phyloP scores from a whole-genome alignment of 2,329 filamentous ascomycete genomes.

The Onygenales sp. region DNA sequence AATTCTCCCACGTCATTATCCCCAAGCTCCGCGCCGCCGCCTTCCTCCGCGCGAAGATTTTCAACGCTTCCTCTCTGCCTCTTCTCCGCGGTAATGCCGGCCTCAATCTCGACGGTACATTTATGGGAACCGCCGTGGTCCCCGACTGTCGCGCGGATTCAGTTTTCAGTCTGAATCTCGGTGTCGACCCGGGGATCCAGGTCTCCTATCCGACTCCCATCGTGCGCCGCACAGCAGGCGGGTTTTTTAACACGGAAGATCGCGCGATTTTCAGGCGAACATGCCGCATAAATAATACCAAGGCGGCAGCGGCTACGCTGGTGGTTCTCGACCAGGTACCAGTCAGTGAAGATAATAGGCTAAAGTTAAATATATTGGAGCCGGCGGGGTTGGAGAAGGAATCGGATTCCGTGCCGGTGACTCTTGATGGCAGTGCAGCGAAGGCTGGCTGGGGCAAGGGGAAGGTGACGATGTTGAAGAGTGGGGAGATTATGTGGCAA shows the following conservation, averaged over 20 bases:
- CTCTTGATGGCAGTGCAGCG: slow-evolving; percentile 6
- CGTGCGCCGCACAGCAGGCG: slow-evolving; percentile 16
- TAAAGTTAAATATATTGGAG: slow-evolving; percentile 20
- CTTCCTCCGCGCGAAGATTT: slow-evolving; percentile 31
- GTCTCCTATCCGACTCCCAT: slow-evolving; percentile 23
- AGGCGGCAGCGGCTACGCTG: slow-evolving; percentile 17
- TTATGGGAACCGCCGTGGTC: slow-evolving; percentile 20
- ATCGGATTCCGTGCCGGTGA: slow-evolving; percentile 12
- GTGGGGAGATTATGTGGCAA: slow-evolving; percentile 51
- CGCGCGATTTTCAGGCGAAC: slow-evolving; percentile 21
- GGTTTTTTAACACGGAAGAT: slow-evolving; percentile 24
- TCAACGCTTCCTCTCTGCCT: slow-evolving; percentile 25
- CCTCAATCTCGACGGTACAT: slow-evolving; percentile 21
- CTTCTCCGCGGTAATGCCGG: slow-evolving; percentile 20
- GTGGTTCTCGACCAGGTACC: slow-evolving; percentile 25
- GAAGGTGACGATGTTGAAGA: slow-evolving; percentile 44
- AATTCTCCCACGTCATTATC: slow-evolving; percentile 28
- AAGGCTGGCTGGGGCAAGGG: slow-evolving; percentile 44
- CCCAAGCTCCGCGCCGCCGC: slow-evolving; percentile 31
- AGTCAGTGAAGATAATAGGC: slow-evolving; percentile 22
- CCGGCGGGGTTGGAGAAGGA: slow-evolving; percentile 20
- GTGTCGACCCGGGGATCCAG: slow-evolving; percentile 22
- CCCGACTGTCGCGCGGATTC: slow-evolving; percentile 18
- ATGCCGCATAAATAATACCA: slow-evolving; percentile 24
- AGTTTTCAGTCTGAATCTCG: slow-evolving; percentile 23